These are phyloP conservation scores for Curvularia hawaiiensis DNA, from an alignment of 2,329 filamentous ascomycete genomes.

Conservation along the genomic window DNA sequence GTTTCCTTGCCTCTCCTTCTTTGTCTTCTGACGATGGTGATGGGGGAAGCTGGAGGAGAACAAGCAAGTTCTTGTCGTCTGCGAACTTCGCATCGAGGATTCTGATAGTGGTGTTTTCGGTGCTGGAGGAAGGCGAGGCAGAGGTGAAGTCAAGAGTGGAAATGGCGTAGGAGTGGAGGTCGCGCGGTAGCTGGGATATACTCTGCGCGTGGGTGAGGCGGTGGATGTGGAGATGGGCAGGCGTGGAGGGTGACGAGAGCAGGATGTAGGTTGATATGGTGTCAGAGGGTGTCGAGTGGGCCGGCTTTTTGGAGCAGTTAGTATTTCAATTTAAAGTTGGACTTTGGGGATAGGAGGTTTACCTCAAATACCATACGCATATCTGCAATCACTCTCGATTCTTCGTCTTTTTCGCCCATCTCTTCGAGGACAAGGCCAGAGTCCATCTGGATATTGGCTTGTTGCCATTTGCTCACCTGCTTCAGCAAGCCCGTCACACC, in stretches of 20 bases:
- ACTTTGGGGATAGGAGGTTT: constrained; percentile 26
- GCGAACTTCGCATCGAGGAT: constrained; percentile 71
- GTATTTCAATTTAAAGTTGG: background rate
- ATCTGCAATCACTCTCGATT: constrained; percentile 52
- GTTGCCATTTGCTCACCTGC: constrained; percentile 52
- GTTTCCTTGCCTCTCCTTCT: background rate
- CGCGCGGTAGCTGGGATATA: constrained; percentile 47
- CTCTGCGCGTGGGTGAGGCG: constrained; percentile 46
- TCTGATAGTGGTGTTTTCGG: constrained; percentile 16
- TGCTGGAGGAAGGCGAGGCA: constrained; percentile 27
- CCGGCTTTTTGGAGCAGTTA: constrained; percentile 5
- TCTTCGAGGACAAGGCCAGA: constrained; percentile 61
- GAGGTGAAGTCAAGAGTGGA: constrained; percentile 56
- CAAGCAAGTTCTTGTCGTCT: constrained; percentile 63
- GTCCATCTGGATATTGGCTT: constrained; percentile 67
- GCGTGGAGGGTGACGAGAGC: constrained; percentile 16
- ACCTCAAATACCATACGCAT: constrained; percentile 63
- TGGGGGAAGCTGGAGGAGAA: constrained; percentile 56
- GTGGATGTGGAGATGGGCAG: constrained; percentile 32
- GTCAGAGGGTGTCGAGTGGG: constrained; percentile 1
- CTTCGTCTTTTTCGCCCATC: constrained; percentile 26
- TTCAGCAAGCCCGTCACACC: constrained; percentile 42
- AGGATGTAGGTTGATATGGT: constrained; percentile 37
- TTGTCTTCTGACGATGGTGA: background rate
- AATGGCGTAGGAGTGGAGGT: constrained; percentile 50